Evolutionary conservation across 495 filamentous ascomycete genomes (phyloP), one percentile per base, ranked within the genome.

Genomic region (Penicillium argentinense): DNA sequence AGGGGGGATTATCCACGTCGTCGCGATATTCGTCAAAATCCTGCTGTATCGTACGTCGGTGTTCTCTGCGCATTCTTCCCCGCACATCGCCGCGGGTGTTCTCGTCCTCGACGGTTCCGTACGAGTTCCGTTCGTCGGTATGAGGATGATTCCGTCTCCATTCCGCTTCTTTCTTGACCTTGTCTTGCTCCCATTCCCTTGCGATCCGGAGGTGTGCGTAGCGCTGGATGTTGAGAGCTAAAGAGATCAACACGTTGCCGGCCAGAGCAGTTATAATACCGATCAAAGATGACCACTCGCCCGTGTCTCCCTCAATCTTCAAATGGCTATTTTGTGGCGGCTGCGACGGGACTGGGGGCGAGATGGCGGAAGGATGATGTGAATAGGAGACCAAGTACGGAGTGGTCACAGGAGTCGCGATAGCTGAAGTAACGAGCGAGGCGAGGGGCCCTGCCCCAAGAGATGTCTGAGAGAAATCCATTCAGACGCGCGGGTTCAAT

Each of bases 141-240:
- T 42, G 56, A 8, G 46, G 45, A 36, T 57, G 50, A 11, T 41
- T 39, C 30, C 51, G 53, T 55, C 57, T 62, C 59, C 54, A 69
- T 52, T 57, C 47, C 12, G 61, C 47, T 41, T 70, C 68, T 47
- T 63, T 63, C 28, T 56, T 62, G 19, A 60, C 49, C 50, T 74
- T 75, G 22, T 81, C 72, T 18, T 74, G 74, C 24, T 82, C 80
- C 40, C 75, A 79, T 64, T 85, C 81, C 46, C 72, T 63, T 13
- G 80, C 75, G 39, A 97, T 77, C 27, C 86, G 79, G 44, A 93
- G 88, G 62, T 98, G 93, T 13, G 91, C 91, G 63, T 97, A 97
- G 41, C 95, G 88, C 64, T 97, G 93, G 36, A 93, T 89, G 54
- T 98, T 98, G 45, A 98, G 86, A 11, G 93, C 93, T 42, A 97